Conservation (phyloP, 495 filamentous ascomycete genomes). For the Collariella sp. region DNA sequence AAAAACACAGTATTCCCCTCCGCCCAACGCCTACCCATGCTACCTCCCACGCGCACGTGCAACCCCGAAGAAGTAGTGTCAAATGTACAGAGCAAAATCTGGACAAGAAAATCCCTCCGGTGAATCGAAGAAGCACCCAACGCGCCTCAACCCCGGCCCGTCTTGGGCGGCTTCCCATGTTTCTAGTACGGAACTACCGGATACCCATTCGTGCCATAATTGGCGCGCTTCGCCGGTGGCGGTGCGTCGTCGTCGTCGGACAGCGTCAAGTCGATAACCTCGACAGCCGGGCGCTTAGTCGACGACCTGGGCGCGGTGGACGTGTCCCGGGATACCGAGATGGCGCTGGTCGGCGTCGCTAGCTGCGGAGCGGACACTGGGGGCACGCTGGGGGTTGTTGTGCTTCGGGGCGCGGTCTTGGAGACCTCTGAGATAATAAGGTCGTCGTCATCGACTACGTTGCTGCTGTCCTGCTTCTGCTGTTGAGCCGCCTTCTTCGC, state of each 20-base stretch:
- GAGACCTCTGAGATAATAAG: conserved; percentile 55
- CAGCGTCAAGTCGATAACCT: conserved; percentile 72
- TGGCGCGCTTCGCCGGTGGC: conserved; percentile 48
- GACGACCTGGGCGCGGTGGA: conserved; percentile 36
- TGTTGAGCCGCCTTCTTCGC: conserved; percentile 20
- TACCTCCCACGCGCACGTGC: neutral
- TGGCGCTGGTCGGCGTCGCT: conserved; percentile 24
- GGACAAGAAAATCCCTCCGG: neutral
- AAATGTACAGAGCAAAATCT: too few species aligned
- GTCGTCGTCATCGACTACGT: conserved; percentile 52
- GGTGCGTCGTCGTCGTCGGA: conserved; percentile 69
- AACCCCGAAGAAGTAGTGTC: neutral
- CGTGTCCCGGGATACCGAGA: conserved; percentile 18
- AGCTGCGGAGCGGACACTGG: conserved; percentile 10
- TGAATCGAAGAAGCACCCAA: neutral
- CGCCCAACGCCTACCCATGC: too few species aligned
- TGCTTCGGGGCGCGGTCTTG: conserved; percentile 12
- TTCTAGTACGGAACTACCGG: conserved; percentile 1
- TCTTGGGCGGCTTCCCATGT: neutral
- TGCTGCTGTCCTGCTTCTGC: conserved; percentile 17
- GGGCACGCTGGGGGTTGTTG: conserved; percentile 9
- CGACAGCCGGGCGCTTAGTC: conserved; percentile 53
- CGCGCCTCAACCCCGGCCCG: neutral
- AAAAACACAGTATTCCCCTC: too few species aligned
- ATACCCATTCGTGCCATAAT: conserved; percentile 16